Conservation (phyloP, 1,284 basidiomycete genomes). For the Irpex sp. region DNA sequence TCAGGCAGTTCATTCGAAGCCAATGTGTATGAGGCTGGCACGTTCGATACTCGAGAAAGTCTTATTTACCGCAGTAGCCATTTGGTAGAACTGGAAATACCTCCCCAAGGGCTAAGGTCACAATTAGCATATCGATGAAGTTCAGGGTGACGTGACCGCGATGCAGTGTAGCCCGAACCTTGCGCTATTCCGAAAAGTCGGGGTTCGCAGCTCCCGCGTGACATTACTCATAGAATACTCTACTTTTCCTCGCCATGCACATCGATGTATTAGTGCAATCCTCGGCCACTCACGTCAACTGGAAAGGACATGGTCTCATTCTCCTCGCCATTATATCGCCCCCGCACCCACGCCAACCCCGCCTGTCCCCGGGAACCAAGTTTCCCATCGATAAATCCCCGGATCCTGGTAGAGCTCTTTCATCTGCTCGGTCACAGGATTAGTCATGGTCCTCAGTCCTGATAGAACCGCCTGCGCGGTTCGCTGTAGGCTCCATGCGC, state of each 20-base stretch:
- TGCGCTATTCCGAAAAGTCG: neutral
- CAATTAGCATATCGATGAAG: too few relatives aligned
- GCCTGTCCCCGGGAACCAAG: slow-evolving; percentile 14
- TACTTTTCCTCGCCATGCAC: neutral
- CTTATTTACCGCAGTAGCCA: too few relatives aligned
- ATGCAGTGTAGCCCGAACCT: neutral
- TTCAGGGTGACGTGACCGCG: too few relatives aligned
- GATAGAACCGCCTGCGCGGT: slow-evolving; percentile 64
- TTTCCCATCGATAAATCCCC: slow-evolving; percentile 19
- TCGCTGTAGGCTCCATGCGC: slow-evolving; percentile 78
- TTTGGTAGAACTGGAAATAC: too few relatives aligned
- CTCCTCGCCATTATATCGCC: neutral
- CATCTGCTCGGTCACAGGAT: slow-evolving; percentile 47
- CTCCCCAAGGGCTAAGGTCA: too few relatives aligned
- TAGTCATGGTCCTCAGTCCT: slow-evolving; percentile 54
- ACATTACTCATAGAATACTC: neutral
- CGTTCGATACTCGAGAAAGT: too few relatives aligned
- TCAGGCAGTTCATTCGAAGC: neutral
- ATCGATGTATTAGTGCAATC: neutral
- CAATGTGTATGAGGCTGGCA: too few relatives aligned
- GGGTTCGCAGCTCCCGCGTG: neutral
- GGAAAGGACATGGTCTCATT: neutral
- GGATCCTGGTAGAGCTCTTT: slow-evolving; percentile 36
- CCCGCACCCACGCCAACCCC: neutral
- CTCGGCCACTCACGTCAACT: too few relatives aligned